Evolutionary conservation across 1,139 yeast species (phyloP), one percentile per base, ranked within the genome.

Genomic region (Protomyces macrosporus): DNA sequence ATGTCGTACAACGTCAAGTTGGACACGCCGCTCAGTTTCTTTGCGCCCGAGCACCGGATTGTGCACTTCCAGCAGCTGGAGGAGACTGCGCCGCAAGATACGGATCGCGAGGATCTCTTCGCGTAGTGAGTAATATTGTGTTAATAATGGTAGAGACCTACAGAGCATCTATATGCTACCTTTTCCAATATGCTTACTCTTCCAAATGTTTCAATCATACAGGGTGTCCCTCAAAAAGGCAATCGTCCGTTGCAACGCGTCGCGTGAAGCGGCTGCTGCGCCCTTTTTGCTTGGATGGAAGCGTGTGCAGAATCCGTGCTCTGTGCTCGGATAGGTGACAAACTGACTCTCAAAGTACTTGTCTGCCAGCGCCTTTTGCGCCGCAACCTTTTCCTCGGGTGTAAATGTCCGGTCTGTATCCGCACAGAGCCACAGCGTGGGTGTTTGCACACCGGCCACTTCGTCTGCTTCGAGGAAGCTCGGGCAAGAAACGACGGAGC

Each of bases 41-140:
- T 90, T 73, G 86, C 88, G 71, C 96, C 88, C 69, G 73, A 84
- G 45, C 98, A 95, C 71, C 85, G 98, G 56, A 95, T 97, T 6
- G 80, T 86, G 36, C 98, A 93, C 75, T 95, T 93, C 75, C 78
- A 84, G 12, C 62, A 58, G 53, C 40, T 58, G n/a, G 62, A 58
- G 23, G 62, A 58, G 45, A 50, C 52, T 7, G 45, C 56, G 39
- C 62, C 62, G 14, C 62, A 58, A 35, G 62, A 58, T 36, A 52
- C 62, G 3, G 62, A 58, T 37, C 55, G 62, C 32, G 62, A 58
- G 52, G 62, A 58, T 34, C 45, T 58, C 4, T 58, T 58, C 39
- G 62, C 62, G 12, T 58, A 16, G 51, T 12, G 33, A n/a, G 42
- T 10, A n/a, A 37, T 10, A 10, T n/a, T 37, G 42, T 10, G n/a